Base-by-base conservation (phyloP, 1,284 basidiomycete genomes). In the Somion occarium region DNA sequence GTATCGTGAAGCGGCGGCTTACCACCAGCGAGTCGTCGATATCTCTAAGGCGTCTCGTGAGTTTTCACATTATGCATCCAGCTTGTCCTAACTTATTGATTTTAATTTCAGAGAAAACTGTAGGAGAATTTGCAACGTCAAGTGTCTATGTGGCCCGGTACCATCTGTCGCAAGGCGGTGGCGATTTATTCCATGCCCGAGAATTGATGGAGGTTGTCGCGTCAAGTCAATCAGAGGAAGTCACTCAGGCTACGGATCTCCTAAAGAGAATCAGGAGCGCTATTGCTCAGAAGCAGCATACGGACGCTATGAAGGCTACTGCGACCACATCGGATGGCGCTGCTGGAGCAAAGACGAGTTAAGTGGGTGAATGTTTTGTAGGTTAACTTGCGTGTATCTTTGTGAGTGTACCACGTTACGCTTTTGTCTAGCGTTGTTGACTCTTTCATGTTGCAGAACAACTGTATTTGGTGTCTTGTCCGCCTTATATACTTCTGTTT, bases 121-220 rank as follows among this genome's bases (percentile, higher is more conserved):
- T 88, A 22, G 77, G 79, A 54, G 88, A 91, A 58, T 88, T 85
- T 64, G 83, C 90, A 20, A 83, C 82, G 63, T 92, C 88, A n/a
- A 81, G 83, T 58, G 66, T 96, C 39, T 85, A 84, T 57, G 84
- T 94, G 25, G 91, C 92, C 5, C 83, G 88, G 53, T 84, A 86
- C 63, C 83, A 93, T 59, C 73, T 88, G 62, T 67, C 74, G 42
- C 76, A 76, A 51, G 71, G 79, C 37, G 74, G 80, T 45, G 83
- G 80, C 13, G 82, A 91, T 63, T 62, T 88, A 24, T 59, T 65
- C 24, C 70, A 86, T 42, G 85, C 87, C 12, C 74, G 71, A 56
- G 78, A 81, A 51, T 88, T 88, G 63, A 71, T 93, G 44, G 82
- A 89, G 52, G 75, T 73, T 44, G 81, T 94, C 24, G 82, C 88